phyloP scores from a whole-genome alignment of 2,329 filamentous ascomycete genomes.

The Colletotrichum sp. region DNA sequence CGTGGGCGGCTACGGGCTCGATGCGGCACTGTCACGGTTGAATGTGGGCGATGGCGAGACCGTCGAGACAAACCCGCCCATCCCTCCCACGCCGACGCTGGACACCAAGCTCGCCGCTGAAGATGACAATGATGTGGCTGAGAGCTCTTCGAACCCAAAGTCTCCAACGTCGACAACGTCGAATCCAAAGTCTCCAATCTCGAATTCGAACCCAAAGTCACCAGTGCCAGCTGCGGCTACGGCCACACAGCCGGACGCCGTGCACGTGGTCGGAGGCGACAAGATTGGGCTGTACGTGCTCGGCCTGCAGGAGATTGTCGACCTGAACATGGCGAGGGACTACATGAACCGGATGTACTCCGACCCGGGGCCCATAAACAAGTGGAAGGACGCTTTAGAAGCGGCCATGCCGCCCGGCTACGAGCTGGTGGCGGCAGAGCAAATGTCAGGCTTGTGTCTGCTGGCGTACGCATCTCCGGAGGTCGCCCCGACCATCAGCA shows the following conservation, averaged over 20 bases:
- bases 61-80: constrained; percentile 27
- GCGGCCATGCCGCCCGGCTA: constrained; percentile 80
- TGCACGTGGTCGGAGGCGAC: constrained; percentile 60
- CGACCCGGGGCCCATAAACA: constrained; percentile 72
- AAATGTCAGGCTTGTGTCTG: constrained; percentile 84
- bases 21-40: constrained; percentile 64
- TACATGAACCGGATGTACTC: constrained; percentile 75
- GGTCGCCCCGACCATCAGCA: constrained; percentile 75
- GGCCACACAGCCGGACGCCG: constrained; percentile 31
- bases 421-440: constrained; percentile 76
- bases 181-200: not conserved
- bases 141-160: not conserved
- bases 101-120: constrained; percentile 41
- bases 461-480: constrained; percentile 85
- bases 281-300: constrained; percentile 90
- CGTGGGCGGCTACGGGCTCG: constrained; percentile 74
- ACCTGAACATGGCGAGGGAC: constrained; percentile 80
- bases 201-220: not conserved
- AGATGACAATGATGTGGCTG: constrained; percentile 44
- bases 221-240: not conserved
- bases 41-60: constrained; percentile 45
- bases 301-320: constrained; percentile 90
- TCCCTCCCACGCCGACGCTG: not conserved
- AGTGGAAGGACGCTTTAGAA: constrained; percentile 81
- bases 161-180: not conserved